Evolutionary conservation across 805 yeast genomes (phyloP), one percentile per base, ranked within the genome.

Genomic region (Metschnikowia anglica): DNA sequence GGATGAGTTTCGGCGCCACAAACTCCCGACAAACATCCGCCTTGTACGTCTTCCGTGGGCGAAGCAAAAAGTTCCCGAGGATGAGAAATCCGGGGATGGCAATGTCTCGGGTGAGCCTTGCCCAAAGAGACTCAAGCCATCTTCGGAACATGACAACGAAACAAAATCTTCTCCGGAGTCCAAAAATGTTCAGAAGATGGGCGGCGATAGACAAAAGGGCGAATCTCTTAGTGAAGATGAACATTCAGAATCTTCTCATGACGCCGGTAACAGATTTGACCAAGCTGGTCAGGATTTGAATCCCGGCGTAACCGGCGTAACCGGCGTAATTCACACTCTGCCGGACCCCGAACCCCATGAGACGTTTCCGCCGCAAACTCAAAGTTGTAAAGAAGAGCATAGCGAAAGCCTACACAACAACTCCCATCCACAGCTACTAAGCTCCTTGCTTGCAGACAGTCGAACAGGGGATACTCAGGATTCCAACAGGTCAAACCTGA

Each of bases 21-120:
- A 48, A 13, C 52, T 50, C 12, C 52, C 52, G 5, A 16, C 44
- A n/a, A 48, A 48, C 24, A 35, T 50, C 10, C 45, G 48, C 15
- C 48, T 48, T 31, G 51, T 40, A 18, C 42, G 36, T 16, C 34
- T 50, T 18, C 24, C 30, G 17, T 49, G 53, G 53, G 26, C 29
- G 13, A 27, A 26, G 8, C 28, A 44, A 10, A 18, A 13, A 15
- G 29, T 20, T 20, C 15, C 16, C 10, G 26, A 21, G 12, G 18
- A 13, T 10, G 37, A 34, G 10, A 15, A n/a, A 9, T 15, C 27
- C 13, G 19, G 13, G 11, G 39, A 36, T 26, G 25, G 16, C 7
- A 36, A 9, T 3, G 13, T 18, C 11, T 28, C 28, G 13, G 33
- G 21, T 10, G 37, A 33, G 33, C 34, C 28, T 4, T 15, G 24